Percentiles rank a stretch among this genome's conserved stretches.
These are phyloP conservation scores for Solanum lignicaule DNA, from an alignment of 257 asterid species.

Conservation along the genomic window DNA sequence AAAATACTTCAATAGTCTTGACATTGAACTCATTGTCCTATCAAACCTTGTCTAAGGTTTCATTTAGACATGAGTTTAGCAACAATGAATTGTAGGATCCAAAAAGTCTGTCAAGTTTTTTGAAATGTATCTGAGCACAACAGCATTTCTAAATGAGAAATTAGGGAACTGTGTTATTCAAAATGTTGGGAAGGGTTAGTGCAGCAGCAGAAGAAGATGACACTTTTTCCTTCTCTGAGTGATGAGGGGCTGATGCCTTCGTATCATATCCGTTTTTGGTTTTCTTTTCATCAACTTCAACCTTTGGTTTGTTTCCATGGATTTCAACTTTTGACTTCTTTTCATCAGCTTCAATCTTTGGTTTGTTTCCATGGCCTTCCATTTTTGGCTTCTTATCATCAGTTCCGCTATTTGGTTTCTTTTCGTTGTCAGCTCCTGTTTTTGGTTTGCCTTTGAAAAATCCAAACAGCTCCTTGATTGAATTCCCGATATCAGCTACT, in stretches of 20 bases:
- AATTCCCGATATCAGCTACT: conserved; percentile 35
- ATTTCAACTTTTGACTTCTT: conserved; percentile 16
- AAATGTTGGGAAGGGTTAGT: background rate
- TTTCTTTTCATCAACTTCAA: conserved; percentile 1
- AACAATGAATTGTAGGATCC: background rate
- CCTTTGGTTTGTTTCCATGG: conserved; percentile 4
- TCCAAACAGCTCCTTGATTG: conserved; percentile 31
- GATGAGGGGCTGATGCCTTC: background rate
- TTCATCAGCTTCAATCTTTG: background rate
- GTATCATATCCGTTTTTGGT: background rate
- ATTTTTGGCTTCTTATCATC: conserved; percentile 12
- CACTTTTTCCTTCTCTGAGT: conserved; percentile 5
- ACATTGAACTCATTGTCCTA: background rate
- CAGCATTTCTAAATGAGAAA: background rate
- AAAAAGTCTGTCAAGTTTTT: background rate
- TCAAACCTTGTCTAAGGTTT: background rate
- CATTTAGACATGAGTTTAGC: background rate
- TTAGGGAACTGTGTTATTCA: conserved; percentile 14
- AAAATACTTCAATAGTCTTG: background rate
- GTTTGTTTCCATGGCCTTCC: conserved; percentile 13
- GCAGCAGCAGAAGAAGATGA: conserved; percentile 2
- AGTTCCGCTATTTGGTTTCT: background rate
- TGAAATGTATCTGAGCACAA: background rate
- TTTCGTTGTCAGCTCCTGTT: background rate
- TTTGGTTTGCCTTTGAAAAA: conserved; percentile 15